Evolutionary conservation across 345 rosid species (phyloP).

Genomic region (Lenwebbia sp.): DNA sequence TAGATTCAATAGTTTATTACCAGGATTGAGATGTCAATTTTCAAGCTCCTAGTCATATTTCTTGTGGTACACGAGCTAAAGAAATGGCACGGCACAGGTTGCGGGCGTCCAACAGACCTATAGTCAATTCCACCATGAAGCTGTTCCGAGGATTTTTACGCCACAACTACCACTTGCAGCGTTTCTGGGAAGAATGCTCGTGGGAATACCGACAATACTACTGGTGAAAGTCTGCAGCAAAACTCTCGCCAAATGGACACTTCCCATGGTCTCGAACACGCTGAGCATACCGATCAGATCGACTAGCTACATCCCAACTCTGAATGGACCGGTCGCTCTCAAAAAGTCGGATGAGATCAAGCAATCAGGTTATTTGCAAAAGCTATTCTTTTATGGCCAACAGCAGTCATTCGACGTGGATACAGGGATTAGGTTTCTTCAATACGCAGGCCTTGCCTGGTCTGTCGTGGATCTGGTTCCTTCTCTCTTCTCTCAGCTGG

Average conservation of each 20-base stretch:
- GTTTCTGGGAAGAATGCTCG: constrained; percentile 56
- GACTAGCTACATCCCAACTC: constrained; percentile 51
- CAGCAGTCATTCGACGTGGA: constrained; percentile 63
- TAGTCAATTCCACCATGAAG: constrained; percentile 88
- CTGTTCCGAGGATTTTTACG: constrained; percentile 46
- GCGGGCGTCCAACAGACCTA: constrained; percentile 79
- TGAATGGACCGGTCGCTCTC: constrained; percentile 22
- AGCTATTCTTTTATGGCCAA: constrained; percentile 26
- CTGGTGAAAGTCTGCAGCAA: constrained; percentile 87
- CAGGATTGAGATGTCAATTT: background rate
- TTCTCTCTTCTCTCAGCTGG: constrained; percentile 41
- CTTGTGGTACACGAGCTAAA: background rate
- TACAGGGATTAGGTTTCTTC: constrained; percentile 79
- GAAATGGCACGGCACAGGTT: constrained; percentile 29
- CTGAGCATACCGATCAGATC: constrained; percentile 75
- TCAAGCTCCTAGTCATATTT: background rate
- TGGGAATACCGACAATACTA: constrained; percentile 85
- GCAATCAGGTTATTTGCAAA: constrained; percentile 44
- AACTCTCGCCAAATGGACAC: constrained; percentile 74
- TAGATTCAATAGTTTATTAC: background rate
- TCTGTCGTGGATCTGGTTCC: constrained; percentile 92
- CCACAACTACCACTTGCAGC: constrained; percentile 26
- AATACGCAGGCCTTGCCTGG: constrained; percentile 96
- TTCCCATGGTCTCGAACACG: constrained; percentile 66
- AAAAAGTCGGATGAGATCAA: constrained; percentile 37